A percentile compares a stretch with the other conserved stretches of the same genome.
Evolutionary conservation across 495 filamentous ascomycete genomes (phyloP).

Genomic region (Usnea hakonensis): DNA sequence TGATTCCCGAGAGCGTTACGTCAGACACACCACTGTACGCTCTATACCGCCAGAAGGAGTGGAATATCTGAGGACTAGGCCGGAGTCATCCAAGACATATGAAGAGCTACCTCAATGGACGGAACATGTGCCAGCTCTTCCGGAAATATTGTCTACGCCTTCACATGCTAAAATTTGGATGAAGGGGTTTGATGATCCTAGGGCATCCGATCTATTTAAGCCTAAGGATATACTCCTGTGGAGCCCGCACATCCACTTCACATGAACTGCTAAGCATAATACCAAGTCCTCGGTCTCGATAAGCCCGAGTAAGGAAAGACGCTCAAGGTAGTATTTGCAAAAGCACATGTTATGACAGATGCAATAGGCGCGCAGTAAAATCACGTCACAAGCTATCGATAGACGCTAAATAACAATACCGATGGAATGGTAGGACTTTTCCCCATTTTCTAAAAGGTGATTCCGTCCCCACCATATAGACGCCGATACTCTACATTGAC

Average conservation of each 20-base stretch:
- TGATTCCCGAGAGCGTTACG: not conserved
- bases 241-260: not conserved
- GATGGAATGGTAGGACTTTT: no score
- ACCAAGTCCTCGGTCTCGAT: not conserved
- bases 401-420: no score
- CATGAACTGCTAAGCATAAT: not conserved
- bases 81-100: slow-evolving; percentile 14
- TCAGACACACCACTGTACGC: slow-evolving; percentile 13
- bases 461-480: not conserved
- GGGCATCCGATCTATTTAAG: not conserved
- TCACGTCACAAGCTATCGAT: no score
- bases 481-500: slow-evolving; percentile 17
- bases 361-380: not conserved
- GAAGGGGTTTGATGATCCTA: not conserved
- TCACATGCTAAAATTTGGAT: not conserved
- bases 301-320: not conserved
- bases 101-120: slow-evolving; percentile 24
- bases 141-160: slow-evolving; percentile 2
- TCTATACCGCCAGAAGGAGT: slow-evolving; percentile 24
- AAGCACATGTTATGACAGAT: not conserved
- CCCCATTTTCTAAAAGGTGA: not conserved
- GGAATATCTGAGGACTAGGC: slow-evolving; percentile 13
- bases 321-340: not conserved
- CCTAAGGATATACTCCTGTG: not conserved
- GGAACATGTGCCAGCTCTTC: slow-evolving; percentile 18